These are phyloP conservation scores for Fragosphaeria purpurea DNA, from an alignment of 2,329 filamentous ascomycete genomes.

Conservation along the genomic window DNA sequence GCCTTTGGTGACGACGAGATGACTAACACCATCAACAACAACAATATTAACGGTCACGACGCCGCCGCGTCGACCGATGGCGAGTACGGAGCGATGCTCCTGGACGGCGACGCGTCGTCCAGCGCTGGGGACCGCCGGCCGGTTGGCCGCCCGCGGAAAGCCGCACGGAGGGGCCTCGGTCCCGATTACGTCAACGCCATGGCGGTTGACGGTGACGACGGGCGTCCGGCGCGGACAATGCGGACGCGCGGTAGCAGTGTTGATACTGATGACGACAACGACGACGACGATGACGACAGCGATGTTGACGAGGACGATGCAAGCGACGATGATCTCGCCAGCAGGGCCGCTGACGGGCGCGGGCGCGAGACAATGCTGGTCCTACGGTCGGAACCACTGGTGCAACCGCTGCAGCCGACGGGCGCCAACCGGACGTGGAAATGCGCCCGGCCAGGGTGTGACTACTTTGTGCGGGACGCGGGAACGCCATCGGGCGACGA, in stretches of 20 bases:
- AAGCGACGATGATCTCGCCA: slow-evolving; percentile 8
- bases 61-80: neutral
- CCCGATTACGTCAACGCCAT: neutral
- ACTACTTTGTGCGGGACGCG: slow-evolving; percentile 45
- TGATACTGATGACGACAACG: neutral
- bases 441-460: slow-evolving; percentile 55
- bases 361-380: slow-evolving; percentile 23
- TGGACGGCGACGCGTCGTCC: neutral
- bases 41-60: neutral
- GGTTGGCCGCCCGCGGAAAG: slow-evolving; percentile 3
- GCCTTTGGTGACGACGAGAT: slow-evolving; percentile 23
- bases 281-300: slow-evolving; percentile 10
- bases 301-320: slow-evolving; percentile 18
- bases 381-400: slow-evolving; percentile 34
- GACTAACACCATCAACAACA: slow-evolving; percentile 4
- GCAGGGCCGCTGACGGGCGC: slow-evolving; percentile 6
- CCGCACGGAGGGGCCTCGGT: neutral
- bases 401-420: slow-evolving; percentile 38
- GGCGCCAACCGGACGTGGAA: slow-evolving; percentile 56
- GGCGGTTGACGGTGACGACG: neutral
- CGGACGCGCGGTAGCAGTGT: neutral
- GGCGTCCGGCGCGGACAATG: neutral
- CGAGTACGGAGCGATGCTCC: neutral
- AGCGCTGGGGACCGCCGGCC: neutral
- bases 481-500: slow-evolving; percentile 13